Conservation (phyloP, 176 grass and related monocot genomes). For the Aegilops speltoides region DNA sequence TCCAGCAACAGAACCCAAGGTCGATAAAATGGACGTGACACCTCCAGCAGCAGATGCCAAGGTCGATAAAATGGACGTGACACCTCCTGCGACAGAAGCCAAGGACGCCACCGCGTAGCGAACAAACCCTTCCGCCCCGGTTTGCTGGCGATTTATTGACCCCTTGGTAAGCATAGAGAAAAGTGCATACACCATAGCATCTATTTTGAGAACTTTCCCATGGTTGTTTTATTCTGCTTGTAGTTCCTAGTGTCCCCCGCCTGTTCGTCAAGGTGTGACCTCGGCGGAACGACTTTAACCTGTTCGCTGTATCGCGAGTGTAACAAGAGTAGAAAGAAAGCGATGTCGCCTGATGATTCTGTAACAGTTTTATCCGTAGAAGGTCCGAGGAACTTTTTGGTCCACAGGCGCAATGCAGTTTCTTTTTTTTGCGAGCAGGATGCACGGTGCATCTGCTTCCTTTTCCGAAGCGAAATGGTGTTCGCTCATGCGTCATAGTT, state of each 20-base stretch:
- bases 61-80: background rate
- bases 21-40: background rate
- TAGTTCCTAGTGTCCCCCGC: slow-evolving; percentile 17
- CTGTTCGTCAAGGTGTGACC: slow-evolving; percentile 20
- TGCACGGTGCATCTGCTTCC: background rate
- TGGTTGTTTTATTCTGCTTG: slow-evolving; percentile 25
- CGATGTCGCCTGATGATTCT: slow-evolving; percentile 23
- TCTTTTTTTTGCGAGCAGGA: background rate
- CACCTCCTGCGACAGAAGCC: background rate
- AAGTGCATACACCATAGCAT: background rate
- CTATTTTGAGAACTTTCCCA: slow-evolving; percentile 21
- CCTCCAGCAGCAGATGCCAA: background rate
- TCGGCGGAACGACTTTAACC: slow-evolving; percentile 5
- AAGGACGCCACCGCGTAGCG: background rate
- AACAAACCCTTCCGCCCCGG: background rate
- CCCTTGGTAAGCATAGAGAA: slow-evolving; percentile 52
- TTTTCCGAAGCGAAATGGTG: background rate
- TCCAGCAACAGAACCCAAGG: background rate
- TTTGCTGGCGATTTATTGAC: slow-evolving; percentile 42
- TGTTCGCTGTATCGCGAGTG: slow-evolving; percentile 37
- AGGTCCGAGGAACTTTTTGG: slow-evolving; percentile 16
- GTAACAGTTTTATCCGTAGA: slow-evolving; percentile 44
- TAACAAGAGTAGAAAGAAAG: slow-evolving; percentile 52
- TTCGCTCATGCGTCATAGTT: background rate
- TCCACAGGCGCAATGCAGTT: background rate